phyloP scores from a whole-genome alignment of 768 basidiomycete species.

The Mycena chlorophos region DNA sequence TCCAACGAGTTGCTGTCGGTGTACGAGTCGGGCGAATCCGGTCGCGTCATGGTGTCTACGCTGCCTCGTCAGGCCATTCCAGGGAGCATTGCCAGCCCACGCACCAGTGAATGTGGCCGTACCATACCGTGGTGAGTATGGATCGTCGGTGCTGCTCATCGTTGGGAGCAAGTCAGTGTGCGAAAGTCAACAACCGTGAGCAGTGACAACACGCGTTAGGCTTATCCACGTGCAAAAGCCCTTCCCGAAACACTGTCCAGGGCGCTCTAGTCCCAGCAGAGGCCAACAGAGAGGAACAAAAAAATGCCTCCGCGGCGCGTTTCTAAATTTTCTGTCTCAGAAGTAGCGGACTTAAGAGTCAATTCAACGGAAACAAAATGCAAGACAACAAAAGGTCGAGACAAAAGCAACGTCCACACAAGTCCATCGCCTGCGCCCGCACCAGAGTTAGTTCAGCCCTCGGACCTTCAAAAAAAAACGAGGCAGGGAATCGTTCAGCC shows the following conservation, averaged over 20 bases:
- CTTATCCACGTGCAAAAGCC: background rate
- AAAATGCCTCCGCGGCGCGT: background rate
- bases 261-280: too few relatives aligned
- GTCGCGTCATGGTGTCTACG: background rate
- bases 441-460: too few relatives aligned
- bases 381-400: too few relatives aligned
- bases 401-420: too few relatives aligned
- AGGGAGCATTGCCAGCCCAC: background rate
- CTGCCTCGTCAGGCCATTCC: background rate
- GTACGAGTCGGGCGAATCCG: conserved; percentile 35
- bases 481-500: too few relatives aligned
- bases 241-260: too few relatives aligned
- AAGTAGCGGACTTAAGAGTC: too few relatives aligned
- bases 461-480: too few relatives aligned
- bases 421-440: too few relatives aligned
- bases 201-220: background rate
- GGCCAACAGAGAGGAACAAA: background rate
- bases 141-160: conserved; percentile 29
- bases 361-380: too few relatives aligned
- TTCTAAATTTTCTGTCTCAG: background rate
- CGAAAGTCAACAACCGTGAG: background rate
- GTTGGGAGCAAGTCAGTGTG: background rate
- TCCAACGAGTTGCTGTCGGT: conserved; percentile 61
- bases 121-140: conserved; percentile 48
- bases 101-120: conserved; percentile 43